Evolutionary conservation across 345 rosid genomes (phyloP), one percentile per base, ranked within the genome.

Genomic region (Ceriops decandra): DNA sequence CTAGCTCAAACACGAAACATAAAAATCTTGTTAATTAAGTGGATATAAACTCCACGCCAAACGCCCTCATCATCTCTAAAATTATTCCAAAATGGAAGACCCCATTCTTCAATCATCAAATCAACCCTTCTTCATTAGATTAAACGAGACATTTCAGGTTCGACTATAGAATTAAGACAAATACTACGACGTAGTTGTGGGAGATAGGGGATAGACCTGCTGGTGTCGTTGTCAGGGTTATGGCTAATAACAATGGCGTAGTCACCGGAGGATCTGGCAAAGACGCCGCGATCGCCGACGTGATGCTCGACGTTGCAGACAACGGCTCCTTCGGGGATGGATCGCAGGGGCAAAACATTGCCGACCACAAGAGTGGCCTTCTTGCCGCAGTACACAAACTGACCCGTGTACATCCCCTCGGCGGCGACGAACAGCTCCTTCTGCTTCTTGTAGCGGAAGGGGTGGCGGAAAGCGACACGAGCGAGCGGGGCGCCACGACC

Each of bases 381-480:
- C 63, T 62, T 73, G 7, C 77, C 77, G 28, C 77, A 73, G 57
- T 73, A 74, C 10, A 68, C 70, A 47, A 68, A 68, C 66, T 68
- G 73, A 5, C 78, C 73, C 15, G 70, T 63, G 36, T 64, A 74
- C 73, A 69, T 74, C 8, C 78, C 73, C 60, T 74, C 78, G 35
- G 78, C 73, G 6, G 74, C 78, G 26, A 69, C 60, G 52, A 74
- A 69, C 16, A 69, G 74, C 74, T 74, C 78, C 66, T 74, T 74
- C 69, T 74, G 78, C 46, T 69, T 61, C 78, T 59, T 63, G 62
- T 68, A 74, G 0, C 74, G 70, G 69, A 51, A 63, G 15, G 78
- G 74, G 28, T 74, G 78, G 19, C 78, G 53, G 38, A 74, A 74
- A 7, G 74, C 32, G 30, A 74, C 78, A 0, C 73, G 57, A 1